A percentile compares a stretch with the other conserved stretches of the same genome.
Evolutionary conservation across 2,329 filamentous ascomycete genomes (phyloP).

Genomic region (Trichoderma citrinoviride): DNA sequence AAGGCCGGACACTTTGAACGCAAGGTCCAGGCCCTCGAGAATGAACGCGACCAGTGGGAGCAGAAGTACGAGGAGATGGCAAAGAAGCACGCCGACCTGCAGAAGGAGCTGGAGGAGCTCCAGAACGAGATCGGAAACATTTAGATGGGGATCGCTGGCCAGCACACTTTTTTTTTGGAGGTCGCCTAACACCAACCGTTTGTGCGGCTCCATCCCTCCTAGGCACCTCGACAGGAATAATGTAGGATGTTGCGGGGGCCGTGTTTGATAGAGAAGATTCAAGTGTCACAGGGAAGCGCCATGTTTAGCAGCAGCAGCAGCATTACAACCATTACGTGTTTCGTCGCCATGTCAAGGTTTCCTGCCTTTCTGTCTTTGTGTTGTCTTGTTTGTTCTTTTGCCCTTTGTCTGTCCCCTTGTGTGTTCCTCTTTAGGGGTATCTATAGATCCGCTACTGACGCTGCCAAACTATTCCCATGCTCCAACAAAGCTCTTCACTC

Average conservation of each 20-base stretch:
- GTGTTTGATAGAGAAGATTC: slow-evolving; percentile 28
- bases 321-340: slow-evolving; percentile 31
- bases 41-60: slow-evolving; percentile 91
- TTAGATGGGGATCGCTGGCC: slow-evolving; percentile 49
- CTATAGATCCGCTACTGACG: slow-evolving; percentile 26
- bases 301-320: slow-evolving; percentile 32
- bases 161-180: neutral
- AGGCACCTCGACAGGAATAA: slow-evolving; percentile 2
- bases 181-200: neutral
- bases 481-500: neutral
- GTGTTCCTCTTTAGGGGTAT: slow-evolving; percentile 35
- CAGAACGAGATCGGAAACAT: slow-evolving; percentile 91
- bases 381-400: slow-evolving; percentile 25
- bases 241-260: slow-evolving; percentile 22
- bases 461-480: neutral
- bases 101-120: slow-evolving; percentile 91
- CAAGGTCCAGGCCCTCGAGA: slow-evolving; percentile 96
- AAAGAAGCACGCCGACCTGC: slow-evolving; percentile 77
- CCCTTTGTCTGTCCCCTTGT: slow-evolving; percentile 29
- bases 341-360: slow-evolving; percentile 27
- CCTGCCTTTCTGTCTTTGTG: slow-evolving; percentile 25
- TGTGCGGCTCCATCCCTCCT: slow-evolving; percentile 6
- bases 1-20: slow-evolving; percentile 99
- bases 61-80: slow-evolving; percentile 96
- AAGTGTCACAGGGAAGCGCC: slow-evolving; percentile 31